phyloP scores from a whole-genome alignment of 495 filamentous ascomycete genomes.

The Penicillium tannophilum region DNA sequence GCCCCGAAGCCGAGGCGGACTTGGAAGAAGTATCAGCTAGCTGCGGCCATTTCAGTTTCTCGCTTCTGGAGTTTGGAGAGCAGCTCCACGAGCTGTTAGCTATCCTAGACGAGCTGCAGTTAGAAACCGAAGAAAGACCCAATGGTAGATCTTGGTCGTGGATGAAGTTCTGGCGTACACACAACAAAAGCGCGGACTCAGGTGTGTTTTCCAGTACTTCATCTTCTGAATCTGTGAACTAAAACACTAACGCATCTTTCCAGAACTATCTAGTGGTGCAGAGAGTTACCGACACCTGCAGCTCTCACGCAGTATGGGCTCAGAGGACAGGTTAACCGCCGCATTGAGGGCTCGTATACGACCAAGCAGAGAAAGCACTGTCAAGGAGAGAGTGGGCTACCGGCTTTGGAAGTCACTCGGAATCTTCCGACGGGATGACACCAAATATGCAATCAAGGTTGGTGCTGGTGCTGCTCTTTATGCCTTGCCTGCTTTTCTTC shows the following conservation, averaged over 20 bases:
- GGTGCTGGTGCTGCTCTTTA: conserved; percentile 85
- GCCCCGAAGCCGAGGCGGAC: conserved; percentile 80
- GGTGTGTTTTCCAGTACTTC: not conserved
- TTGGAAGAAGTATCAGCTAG: conserved; percentile 95
- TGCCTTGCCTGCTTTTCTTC: conserved; percentile 83
- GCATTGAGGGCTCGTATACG: conserved; percentile 7
- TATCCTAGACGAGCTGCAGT: conserved; percentile 81
- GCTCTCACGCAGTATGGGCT: conserved; percentile 5
- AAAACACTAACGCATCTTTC: not conserved
- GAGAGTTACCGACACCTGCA: not conserved
- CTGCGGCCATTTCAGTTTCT: conserved; percentile 93
- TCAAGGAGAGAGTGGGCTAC: conserved; percentile 48
- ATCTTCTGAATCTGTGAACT: not conserved
- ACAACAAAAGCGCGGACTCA: conserved; percentile 24
- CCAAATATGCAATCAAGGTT: conserved; percentile 87
- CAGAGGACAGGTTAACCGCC: conserved; percentile 13
- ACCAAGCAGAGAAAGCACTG: conserved; percentile 9
- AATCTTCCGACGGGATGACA: conserved; percentile 65
- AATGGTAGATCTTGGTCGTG: conserved; percentile 76
- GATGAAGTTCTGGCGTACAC: conserved; percentile 73
- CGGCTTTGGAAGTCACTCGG: conserved; percentile 60
- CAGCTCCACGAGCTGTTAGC: conserved; percentile 82
- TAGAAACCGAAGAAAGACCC: conserved; percentile 59
- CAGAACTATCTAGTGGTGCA: conserved; percentile 5
- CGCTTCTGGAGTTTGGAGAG: conserved; percentile 83